Evolutionary conservation across 345 rosid species (phyloP).

Genomic region (Eucalyptus albens): DNA sequence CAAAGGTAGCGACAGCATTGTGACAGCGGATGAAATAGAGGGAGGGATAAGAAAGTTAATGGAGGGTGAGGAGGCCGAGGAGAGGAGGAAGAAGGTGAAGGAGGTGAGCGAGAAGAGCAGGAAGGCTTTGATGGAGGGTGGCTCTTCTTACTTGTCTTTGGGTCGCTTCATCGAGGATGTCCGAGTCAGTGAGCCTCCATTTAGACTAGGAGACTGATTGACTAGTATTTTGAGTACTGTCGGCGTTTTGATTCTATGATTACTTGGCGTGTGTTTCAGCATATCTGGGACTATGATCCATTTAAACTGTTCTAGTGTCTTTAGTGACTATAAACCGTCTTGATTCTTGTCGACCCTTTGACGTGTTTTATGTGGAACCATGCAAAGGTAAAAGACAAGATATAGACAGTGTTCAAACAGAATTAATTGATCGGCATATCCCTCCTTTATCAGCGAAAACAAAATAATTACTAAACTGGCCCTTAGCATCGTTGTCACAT

Average conservation of each 20-base stretch:
- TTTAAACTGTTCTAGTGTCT: background rate
- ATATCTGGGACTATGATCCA: too few relatives aligned
- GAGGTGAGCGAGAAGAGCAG: conserved; percentile 12
- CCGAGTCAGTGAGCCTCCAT: background rate
- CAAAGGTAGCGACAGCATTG: background rate
- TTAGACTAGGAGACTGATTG: too few relatives aligned
- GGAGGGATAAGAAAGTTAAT: conserved; percentile 22
- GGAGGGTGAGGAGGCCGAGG: conserved; percentile 6
- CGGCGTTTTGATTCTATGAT: too few relatives aligned
- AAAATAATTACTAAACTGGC: fast-evolving
- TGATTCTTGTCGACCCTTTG: background rate
- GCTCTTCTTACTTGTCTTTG: conserved; percentile 23
- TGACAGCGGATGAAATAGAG: conserved; percentile 16
- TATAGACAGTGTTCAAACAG: background rate
- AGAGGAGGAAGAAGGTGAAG: conserved; percentile 15
- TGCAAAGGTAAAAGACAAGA: background rate
- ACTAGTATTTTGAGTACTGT: too few relatives aligned
- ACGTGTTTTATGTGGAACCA: background rate
- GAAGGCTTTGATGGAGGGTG: conserved; percentile 24
- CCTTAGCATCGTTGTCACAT: too few relatives aligned
- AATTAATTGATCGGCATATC: background rate
- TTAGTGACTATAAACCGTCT: background rate
- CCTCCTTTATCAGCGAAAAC: background rate
- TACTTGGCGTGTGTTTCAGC: too few relatives aligned
- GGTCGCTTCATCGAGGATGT: conserved; percentile 16